Evolutionary conservation across 371 early-diverging fungal species (phyloP).

Genomic region (Circinella umbellata): DNA sequence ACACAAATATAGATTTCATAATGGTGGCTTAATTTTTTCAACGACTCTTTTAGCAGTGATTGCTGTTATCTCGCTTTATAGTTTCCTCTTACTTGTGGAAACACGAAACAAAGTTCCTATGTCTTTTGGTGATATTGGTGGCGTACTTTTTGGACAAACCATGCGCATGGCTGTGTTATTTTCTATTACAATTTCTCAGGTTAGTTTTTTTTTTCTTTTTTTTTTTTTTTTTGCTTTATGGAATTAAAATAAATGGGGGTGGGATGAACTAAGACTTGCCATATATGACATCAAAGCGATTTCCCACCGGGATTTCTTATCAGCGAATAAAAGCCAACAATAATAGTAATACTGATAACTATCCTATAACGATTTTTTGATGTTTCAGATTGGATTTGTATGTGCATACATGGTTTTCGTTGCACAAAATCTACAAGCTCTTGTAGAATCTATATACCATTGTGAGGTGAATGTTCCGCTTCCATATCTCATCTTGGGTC

Average conservation of each 20-base stretch:
- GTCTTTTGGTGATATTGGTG: constrained; percentile 75
- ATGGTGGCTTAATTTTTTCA: constrained; percentile 71
- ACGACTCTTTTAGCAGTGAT: constrained; percentile 52
- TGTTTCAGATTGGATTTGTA: constrained; percentile 76
- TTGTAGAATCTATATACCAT: constrained; percentile 64
- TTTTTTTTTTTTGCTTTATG: background rate
- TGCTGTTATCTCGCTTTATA: constrained; percentile 59
- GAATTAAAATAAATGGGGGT: background rate
- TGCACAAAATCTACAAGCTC: constrained; percentile 78
- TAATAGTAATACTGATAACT: too few species aligned
- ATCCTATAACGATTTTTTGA: too few species aligned
- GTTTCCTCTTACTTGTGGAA: constrained; percentile 67
- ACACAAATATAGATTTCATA: constrained; percentile 53
- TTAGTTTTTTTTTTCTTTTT: constrained; percentile 26
- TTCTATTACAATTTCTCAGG: constrained; percentile 82
- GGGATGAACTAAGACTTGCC: background rate
- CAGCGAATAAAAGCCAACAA: too few species aligned
- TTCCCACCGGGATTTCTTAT: too few species aligned
- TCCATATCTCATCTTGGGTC: constrained; percentile 65
- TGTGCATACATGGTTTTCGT: constrained; percentile 92
- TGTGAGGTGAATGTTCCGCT: constrained; percentile 35
- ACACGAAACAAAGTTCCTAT: constrained; percentile 62
- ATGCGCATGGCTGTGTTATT: constrained; percentile 73
- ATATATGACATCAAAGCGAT: too few species aligned
- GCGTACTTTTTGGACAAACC: constrained; percentile 72